Percentiles rank a stretch among this genome's conserved stretches.
These are phyloP conservation scores for Saccharomycopsis fodiens DNA, from an alignment of 805 yeast species.

Conservation along the genomic window DNA sequence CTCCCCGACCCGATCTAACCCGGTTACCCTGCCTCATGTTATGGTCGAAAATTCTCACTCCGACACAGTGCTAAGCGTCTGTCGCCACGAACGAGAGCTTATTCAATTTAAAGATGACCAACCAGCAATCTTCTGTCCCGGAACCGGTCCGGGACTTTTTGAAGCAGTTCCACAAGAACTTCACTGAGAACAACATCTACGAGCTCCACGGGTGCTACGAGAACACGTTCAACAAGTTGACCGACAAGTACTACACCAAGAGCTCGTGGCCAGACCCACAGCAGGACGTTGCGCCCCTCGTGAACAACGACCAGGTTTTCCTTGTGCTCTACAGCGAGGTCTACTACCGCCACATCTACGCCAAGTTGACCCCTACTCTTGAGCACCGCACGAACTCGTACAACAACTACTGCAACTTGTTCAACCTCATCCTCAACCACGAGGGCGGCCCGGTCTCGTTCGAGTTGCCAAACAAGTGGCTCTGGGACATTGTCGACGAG, in stretches of 20 bases:
- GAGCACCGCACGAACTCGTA: conserved; percentile 40
- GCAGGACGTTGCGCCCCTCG: conserved; percentile 35
- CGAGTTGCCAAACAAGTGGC: conserved; percentile 42
- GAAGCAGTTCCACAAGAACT: conserved; percentile 35
- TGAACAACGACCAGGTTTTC: conserved; percentile 37
- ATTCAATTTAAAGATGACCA: no score
- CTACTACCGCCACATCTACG: conserved; percentile 43
- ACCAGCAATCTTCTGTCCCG: no score
- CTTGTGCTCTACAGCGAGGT: conserved; percentile 40
- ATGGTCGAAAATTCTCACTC: no score
- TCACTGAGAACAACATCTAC: conserved; percentile 35
- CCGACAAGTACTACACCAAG: conserved; percentile 36
- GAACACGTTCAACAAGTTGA: conserved; percentile 36
- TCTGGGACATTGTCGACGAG: conserved; percentile 46
- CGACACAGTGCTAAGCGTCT: no score
- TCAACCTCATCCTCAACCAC: conserved; percentile 37
- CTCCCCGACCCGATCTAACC: no score
- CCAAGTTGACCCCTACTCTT: conserved; percentile 34
- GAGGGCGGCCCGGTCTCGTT: conserved; percentile 37
- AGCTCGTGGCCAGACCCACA: conserved; percentile 41
- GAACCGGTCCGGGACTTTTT: conserved; percentile 38
- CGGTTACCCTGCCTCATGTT: no score
- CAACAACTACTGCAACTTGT: conserved; percentile 41
- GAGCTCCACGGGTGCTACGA: conserved; percentile 40
- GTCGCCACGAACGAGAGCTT: no score